Evolutionary conservation across 2,329 filamentous ascomycete genomes (phyloP).

Genomic region (Epicoccum nigrum): DNA sequence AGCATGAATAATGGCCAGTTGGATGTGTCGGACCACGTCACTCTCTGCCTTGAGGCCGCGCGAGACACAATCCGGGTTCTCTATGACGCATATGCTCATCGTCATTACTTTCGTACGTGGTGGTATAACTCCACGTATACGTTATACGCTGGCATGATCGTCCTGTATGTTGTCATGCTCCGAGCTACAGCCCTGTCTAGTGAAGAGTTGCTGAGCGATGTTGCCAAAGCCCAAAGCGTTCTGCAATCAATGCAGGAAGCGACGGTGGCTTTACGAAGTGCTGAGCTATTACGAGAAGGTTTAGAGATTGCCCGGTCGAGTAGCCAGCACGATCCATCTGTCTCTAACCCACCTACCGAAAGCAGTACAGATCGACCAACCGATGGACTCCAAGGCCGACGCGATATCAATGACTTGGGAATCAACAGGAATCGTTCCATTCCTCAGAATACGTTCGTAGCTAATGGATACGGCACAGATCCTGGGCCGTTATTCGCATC

Average conservation of each 20-base stretch:
- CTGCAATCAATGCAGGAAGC: constrained; percentile 1
- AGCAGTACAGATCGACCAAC: background rate
- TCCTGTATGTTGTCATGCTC: constrained; percentile 3
- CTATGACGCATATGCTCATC: background rate
- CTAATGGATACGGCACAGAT: background rate
- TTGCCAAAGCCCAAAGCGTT: background rate
- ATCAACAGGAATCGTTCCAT: background rate
- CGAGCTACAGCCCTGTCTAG: background rate
- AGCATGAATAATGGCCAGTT: background rate
- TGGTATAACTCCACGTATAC: constrained; percentile 4
- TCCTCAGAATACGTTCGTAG: background rate
- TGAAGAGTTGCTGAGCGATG: background rate
- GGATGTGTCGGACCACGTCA: background rate
- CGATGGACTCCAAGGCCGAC: background rate
- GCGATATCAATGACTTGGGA: background rate
- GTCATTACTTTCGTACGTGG: constrained; percentile 2
- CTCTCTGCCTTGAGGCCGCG: background rate
- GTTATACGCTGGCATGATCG: background rate
- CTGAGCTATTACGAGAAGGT: background rate
- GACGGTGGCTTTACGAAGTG: background rate
- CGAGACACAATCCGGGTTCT: background rate
- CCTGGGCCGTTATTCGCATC: background rate
- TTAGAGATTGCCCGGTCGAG: background rate
- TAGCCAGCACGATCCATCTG: background rate
- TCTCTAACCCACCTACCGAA: background rate